phyloP scores from a whole-genome alignment of 768 basidiomycete genomes.

The Fibroporia radiculosa region DNA sequence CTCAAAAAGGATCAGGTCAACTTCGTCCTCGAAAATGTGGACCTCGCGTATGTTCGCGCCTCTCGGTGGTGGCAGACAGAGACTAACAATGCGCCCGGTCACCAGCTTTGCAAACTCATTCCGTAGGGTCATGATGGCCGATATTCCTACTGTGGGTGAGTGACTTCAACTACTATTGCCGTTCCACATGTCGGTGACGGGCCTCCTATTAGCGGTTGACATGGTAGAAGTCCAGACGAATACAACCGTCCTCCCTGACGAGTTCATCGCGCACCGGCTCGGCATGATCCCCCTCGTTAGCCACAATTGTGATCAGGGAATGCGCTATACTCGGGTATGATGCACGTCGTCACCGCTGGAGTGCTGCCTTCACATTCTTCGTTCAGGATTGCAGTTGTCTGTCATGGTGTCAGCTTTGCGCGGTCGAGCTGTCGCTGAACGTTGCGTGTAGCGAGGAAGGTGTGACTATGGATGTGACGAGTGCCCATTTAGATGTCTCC shows the following conservation, averaged over 20 bases:
- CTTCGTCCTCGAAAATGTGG: conserved; percentile 93
- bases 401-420: conserved; percentile 78
- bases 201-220: conserved; percentile 69
- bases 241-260: conserved; percentile 90
- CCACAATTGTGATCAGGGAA: conserved; percentile 81
- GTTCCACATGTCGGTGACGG: not conserved
- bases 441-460: conserved; percentile 61
- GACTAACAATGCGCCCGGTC: conserved; percentile 1
- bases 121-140: conserved; percentile 90
- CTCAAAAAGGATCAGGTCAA: conserved; percentile 80
- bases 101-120: conserved; percentile 91
- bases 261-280: conserved; percentile 93
- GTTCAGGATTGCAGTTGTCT: conserved; percentile 86
- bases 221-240: conserved; percentile 90
- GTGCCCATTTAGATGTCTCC: conserved; percentile 65
- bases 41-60: conserved; percentile 67
- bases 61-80: not conserved
- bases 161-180: conserved; percentile 8
- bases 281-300: conserved; percentile 91
- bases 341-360: not conserved
- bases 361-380: not conserved
- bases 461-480: conserved; percentile 79
- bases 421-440: conserved; percentile 73
- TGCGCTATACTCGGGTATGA: conserved; percentile 69
- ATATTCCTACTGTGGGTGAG: conserved; percentile 92